A percentile compares a stretch with the other conserved stretches of the same genome.
Evolutionary conservation across 768 basidiomycete genomes (phyloP).

Genomic region (Rhodocollybia butyracea): DNA sequence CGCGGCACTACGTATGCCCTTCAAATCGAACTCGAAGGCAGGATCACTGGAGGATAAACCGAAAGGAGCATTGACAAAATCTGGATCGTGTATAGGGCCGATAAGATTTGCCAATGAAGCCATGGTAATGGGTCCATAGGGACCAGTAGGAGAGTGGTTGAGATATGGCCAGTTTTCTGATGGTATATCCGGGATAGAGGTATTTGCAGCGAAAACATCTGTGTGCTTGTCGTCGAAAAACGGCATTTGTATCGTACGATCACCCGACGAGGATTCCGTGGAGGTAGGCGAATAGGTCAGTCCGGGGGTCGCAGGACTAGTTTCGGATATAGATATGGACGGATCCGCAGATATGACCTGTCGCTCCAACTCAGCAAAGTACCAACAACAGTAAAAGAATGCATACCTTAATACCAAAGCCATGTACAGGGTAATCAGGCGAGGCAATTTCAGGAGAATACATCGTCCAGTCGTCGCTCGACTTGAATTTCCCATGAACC

Average conservation of each 20-base stretch:
- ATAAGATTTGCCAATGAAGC: not conserved
- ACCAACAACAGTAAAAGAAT: not conserved
- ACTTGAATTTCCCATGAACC: not conserved
- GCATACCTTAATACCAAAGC: not conserved
- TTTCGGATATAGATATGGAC: slow-evolving; percentile 19
- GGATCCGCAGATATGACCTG: slow-evolving; percentile 3
- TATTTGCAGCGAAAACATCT: slow-evolving; percentile 13
- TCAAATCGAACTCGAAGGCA: too few relatives aligned
- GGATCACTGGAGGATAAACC: too few relatives aligned
- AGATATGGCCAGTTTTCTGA: slow-evolving; percentile 23
- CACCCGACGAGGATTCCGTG: slow-evolving; percentile 53
- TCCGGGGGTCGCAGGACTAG: slow-evolving; percentile 52
- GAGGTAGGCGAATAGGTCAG: slow-evolving; percentile 60
- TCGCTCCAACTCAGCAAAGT: not conserved
- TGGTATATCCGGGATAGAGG: slow-evolving; percentile 5
- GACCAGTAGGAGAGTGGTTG: not conserved
- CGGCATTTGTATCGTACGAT: slow-evolving; percentile 55
- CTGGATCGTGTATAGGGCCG: not conserved
- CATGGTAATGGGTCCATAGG: too few relatives aligned
- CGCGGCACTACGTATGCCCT: too few relatives aligned
- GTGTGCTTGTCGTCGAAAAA: slow-evolving; percentile 43
- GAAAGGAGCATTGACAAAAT: not conserved
- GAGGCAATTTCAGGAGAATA: not conserved
- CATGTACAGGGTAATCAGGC: too few relatives aligned
- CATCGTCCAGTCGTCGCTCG: not conserved